Base-by-base conservation (phyloP, 768 basidiomycete genomes). In the Crassisporium funariophilum region DNA sequence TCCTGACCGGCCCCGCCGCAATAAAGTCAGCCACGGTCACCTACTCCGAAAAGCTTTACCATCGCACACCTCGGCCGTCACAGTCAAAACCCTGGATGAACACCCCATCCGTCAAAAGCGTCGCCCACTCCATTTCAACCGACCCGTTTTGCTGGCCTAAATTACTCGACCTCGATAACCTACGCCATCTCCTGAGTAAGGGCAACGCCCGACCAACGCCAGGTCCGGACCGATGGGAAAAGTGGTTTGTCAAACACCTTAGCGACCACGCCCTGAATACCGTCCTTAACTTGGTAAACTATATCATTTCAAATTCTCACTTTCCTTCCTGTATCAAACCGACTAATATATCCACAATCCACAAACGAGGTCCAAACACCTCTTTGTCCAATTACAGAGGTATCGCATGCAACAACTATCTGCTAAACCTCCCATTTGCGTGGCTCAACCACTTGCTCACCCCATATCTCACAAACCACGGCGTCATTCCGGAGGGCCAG, bases 371-470 rank as follows among this genome's bases (percentile, higher is more conserved):
- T 22, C 34, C 24, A 16, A 16, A 4, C 25, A 25, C 19, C 16
- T 17, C 4, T 20, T 25, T 29, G 19, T 9, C 11, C 44, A 13
- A 5, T 20, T 17, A 5, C 29, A 4, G 42, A 44, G 12, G 42
- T 33, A 35, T n/a, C n/a, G 35, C 3, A 29, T 29, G 27, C 27
- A 29, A 13, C 9, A 65, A 64, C 25, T 48, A 64, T 37, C 41
- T 67, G 2, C 37, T 41, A 0, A 66, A 69, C 37, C 17, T 49
- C 0, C 64, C 63, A 0, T 48, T 65, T 17, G 39, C 67, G 0
- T 70, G 65, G 66, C 52, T 69, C 0, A 68, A 61, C 17, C 24
- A 40, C 1, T 40, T 16, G 4, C 53, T 70, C 0, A 46, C 48
- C 2, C 50, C 54, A 1, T 71, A 66, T 44, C 6, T 53, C 0